These are phyloP conservation scores for Psilocybe subaeruginosa DNA, from an alignment of 768 basidiomycete genomes.

Conservation along the genomic window DNA sequence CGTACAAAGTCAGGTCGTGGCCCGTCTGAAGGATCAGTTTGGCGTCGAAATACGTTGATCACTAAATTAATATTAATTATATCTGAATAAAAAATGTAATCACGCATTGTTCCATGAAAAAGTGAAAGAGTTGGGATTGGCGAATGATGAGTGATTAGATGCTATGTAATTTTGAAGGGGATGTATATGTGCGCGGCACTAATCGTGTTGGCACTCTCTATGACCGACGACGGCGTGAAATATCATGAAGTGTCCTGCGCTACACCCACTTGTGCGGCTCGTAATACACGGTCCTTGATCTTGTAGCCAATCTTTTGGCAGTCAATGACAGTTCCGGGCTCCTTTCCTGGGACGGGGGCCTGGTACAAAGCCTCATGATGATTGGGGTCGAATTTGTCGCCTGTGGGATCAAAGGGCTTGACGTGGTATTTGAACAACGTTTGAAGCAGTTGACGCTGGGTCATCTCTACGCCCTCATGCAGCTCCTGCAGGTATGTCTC, in stretches of 20 bases:
- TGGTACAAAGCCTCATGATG: conserved; percentile 94
- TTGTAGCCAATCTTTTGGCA: conserved; percentile 91
- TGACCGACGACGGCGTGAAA: conserved; percentile 2
- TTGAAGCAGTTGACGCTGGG: conserved; percentile 86
- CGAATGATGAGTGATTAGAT: conserved; percentile 16
- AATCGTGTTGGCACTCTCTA: conserved; percentile 1
- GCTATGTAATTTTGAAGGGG: conserved; percentile 27
- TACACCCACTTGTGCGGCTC: conserved; percentile 97
- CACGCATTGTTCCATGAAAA: conserved; percentile 13
- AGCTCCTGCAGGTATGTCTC: conserved; percentile 69
- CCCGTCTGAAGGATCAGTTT: conserved; percentile 59
- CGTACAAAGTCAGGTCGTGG: conserved; percentile 68
- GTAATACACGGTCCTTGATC: conserved; percentile 91
- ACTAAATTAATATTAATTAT: conserved; percentile 19
- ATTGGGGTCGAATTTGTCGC: conserved; percentile 95
- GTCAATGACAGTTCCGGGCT: conserved; percentile 88
- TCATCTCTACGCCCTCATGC: conserved; percentile 88
- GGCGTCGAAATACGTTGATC: conserved; percentile 86
- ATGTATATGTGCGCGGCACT: conserved; percentile 1
- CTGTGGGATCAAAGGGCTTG: conserved; percentile 88
- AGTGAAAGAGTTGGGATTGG: conserved; percentile 26
- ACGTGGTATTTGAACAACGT: conserved; percentile 92
- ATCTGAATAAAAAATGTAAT: conserved; percentile 10
- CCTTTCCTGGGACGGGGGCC: conserved; percentile 87
- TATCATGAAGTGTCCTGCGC: conserved; percentile 52